phyloP scores from a whole-genome alignment of 1,284 basidiomycete species.

The Mycena citricolor region DNA sequence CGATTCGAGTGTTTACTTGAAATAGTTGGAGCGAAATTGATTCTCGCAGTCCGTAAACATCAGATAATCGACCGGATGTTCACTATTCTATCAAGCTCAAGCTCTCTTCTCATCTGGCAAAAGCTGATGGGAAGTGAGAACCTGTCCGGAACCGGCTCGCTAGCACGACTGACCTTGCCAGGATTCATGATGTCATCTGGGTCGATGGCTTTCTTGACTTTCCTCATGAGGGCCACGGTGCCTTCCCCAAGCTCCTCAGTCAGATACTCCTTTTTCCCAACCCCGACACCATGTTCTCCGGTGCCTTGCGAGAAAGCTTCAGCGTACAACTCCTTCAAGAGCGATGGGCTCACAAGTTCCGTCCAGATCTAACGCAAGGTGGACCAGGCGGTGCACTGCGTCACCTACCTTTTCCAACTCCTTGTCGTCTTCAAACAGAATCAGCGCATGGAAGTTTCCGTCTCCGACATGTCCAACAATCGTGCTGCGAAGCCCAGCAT shows the following conservation, averaged over 20 bases:
- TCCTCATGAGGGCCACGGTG: constrained; percentile 84
- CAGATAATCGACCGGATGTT: neutral
- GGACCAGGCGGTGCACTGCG: constrained; percentile 67
- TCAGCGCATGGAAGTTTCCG: constrained; percentile 59
- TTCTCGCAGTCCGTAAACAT: neutral
- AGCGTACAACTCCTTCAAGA: neutral
- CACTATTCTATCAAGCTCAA: neutral
- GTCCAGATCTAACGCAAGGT: constrained; percentile 71
- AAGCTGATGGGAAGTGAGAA: constrained; percentile 26
- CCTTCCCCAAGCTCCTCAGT: constrained; percentile 77
- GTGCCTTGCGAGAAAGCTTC: constrained; percentile 44
- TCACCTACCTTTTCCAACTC: constrained; percentile 52
- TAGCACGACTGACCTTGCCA: constrained; percentile 73
- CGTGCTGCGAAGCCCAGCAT: constrained; percentile 58
- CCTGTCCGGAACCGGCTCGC: neutral
- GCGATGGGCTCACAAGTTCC: constrained; percentile 60
- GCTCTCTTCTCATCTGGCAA: constrained; percentile 28
- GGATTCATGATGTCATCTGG: constrained; percentile 82
- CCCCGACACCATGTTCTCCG: constrained; percentile 87
- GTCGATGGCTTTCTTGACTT: constrained; percentile 76
- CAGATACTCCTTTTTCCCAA: constrained; percentile 80
- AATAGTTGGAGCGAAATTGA: neutral
- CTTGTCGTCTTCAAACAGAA: constrained; percentile 64
- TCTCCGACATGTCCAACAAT: constrained; percentile 87
- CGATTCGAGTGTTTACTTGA: neutral